A percentile compares a stretch with the other conserved stretches of the same genome.
These are phyloP conservation scores for Aurifilum marmelostoma DNA, from an alignment of 2,329 filamentous ascomycete species.

Conservation along the genomic window DNA sequence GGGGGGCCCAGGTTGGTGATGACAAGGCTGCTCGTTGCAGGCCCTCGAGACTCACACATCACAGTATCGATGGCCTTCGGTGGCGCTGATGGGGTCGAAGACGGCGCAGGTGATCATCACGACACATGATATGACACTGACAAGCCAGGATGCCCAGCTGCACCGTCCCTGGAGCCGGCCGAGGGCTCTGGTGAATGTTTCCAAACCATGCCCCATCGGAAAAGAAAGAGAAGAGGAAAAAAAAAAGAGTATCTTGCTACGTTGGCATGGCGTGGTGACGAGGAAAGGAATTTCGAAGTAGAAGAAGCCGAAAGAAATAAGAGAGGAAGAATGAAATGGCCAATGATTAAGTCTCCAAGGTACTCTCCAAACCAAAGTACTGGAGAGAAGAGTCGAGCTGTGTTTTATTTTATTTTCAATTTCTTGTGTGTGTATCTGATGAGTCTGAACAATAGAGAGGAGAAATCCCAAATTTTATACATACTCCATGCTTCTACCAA, in stretches of 20 bases:
- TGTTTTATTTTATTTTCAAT: neutral
- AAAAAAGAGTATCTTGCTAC: neutral
- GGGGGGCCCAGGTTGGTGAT: neutral
- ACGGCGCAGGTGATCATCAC: slow-evolving; percentile 3
- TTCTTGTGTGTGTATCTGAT: neutral
- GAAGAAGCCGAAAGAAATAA: neutral
- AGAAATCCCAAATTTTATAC: neutral
- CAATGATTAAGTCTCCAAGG: neutral
- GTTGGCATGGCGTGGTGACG: neutral
- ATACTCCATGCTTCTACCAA: neutral
- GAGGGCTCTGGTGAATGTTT: neutral
- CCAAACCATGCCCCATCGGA: neutral
- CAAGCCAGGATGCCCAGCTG: neutral
- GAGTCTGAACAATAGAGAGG: neutral
- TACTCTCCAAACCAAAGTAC: neutral
- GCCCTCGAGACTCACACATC: neutral
- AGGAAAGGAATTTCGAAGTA: neutral
- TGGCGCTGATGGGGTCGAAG: slow-evolving; percentile 6
- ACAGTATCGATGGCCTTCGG: neutral
- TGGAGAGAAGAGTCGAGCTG: neutral
- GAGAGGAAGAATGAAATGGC: neutral
- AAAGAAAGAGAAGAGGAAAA: too few relatives aligned
- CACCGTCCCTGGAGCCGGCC: neutral
- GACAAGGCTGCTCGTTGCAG: neutral
- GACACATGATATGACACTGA: slow-evolving; percentile 11